Evolutionary conservation across 805 yeast species (phyloP), one percentile per base, ranked within the genome.

Genomic region (Ogataea degrootiae): DNA sequence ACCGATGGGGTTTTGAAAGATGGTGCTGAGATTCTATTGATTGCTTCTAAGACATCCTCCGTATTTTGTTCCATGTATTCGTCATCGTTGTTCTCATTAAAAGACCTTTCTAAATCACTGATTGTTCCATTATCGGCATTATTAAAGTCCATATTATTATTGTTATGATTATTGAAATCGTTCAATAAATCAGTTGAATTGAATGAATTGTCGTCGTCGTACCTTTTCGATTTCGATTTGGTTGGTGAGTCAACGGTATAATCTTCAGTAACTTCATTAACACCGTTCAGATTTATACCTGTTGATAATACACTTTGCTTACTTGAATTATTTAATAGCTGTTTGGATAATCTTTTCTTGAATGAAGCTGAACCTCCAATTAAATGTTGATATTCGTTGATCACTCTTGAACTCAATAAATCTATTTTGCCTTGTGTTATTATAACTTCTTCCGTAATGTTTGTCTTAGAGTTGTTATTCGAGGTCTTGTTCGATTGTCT

Each of bases 401-500:
- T 74, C 2, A 86, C 80, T 59, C 89, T 70, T 2, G 88, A 88
- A 62, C 88, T 80, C 47, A 86, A 63, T 8, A 83, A 68, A 63
- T 85, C 92, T 49, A 80, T 73, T 53, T 80, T 75, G 12, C 57
- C 58, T 8, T 50, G 49, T 14, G 48, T 29, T 17, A 42, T 33
- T 21, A 39, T 31, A n/a, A 53, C 45, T 21, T 34, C 21, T 14
- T 48, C 45, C 31, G 31, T 26, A 6, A 26, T 26, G 6, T 26
- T 9, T 26, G 31, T 26, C 11, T 26, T 26, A 26, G 31, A 26
- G 12, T 9, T 26, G 11, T 26, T 26, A 26, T 26, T 26, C 12
- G 31, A 26, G 31, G 11, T 26, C 31, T 26, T 6, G 31, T 9
- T 26, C 16, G 14, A 14, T 16, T 38, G 21, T 16, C 21, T 21